Conservation (phyloP, 179 eudicot species). For the Beta corolliflora region DNA sequence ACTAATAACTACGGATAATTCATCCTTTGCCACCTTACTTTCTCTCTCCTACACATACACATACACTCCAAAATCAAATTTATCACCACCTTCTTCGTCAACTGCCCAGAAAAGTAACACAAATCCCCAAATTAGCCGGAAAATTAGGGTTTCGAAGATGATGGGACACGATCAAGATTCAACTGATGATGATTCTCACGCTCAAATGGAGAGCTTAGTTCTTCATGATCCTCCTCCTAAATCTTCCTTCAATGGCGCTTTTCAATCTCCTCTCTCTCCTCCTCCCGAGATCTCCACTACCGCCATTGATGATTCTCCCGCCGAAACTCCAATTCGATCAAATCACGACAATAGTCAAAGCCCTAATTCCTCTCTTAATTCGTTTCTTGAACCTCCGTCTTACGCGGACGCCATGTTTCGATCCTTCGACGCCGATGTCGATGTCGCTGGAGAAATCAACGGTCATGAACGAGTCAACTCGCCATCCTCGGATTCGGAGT, state of each 20-base stretch:
- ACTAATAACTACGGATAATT: too few species aligned
- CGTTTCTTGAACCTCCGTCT: conserved; percentile 90
- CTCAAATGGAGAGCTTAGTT: conserved; percentile 53
- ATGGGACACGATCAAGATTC: conserved; percentile 33
- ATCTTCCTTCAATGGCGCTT: too few species aligned
- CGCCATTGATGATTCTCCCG: conserved; percentile 10
- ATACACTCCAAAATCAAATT: not conserved
- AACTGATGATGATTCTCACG: conserved; percentile 28
- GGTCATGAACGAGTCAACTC: conserved; percentile 42
- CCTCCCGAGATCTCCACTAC: conserved; percentile 35
- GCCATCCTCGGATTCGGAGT: conserved; percentile 40
- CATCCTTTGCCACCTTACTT: not conserved
- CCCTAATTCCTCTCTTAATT: conserved; percentile 48
- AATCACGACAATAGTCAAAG: conserved; percentile 15
- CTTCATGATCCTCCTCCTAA: conserved; percentile 39
- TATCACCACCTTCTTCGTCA: not conserved
- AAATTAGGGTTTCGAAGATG: conserved; percentile 26
- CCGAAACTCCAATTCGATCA: conserved; percentile 5
- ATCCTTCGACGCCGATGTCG: conserved; percentile 56
- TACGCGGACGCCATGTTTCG: conserved; percentile 89
- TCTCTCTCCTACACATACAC: conserved; percentile 1
- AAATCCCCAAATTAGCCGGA: conserved; percentile 10
- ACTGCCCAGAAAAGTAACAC: not conserved
- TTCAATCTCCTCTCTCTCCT: not conserved
- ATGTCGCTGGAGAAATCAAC: conserved; percentile 37